A percentile compares a stretch with the other conserved stretches of the same genome.
Evolutionary conservation across 2,329 filamentous ascomycete species (phyloP).

Genomic region (Thelonectria blattea): DNA sequence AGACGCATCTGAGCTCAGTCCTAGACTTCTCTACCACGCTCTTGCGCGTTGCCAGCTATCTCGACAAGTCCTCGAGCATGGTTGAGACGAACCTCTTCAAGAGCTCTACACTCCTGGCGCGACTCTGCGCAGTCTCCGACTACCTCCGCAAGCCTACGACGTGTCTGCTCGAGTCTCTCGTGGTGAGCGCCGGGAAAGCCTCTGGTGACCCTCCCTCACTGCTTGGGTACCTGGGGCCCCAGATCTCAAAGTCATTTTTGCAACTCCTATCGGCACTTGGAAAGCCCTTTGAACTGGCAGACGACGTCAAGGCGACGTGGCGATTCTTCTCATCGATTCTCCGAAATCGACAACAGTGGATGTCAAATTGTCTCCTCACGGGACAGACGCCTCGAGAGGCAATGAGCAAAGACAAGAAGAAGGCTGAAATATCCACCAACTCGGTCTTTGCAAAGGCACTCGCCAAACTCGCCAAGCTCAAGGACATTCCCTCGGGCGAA

Average conservation of each 20-base stretch:
- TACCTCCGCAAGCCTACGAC: slow-evolving; percentile 70
- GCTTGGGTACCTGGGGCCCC: slow-evolving; percentile 85
- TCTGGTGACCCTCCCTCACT: slow-evolving; percentile 86
- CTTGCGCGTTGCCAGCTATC: slow-evolving; percentile 70
- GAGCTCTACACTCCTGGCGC: slow-evolving; percentile 75
- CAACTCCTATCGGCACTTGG: slow-evolving; percentile 78
- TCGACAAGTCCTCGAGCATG: slow-evolving; percentile 66
- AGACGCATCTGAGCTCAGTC: slow-evolving; percentile 67
- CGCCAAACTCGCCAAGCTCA: slow-evolving; percentile 70
- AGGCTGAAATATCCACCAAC: slow-evolving; percentile 55
- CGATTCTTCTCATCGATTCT: slow-evolving; percentile 85
- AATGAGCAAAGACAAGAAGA: slow-evolving; percentile 62
- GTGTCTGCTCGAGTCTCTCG: slow-evolving; percentile 73
- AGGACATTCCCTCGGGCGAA: slow-evolving; percentile 67
- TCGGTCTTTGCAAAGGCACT: slow-evolving; percentile 80
- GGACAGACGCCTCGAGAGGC: slow-evolving; percentile 83
- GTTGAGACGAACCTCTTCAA: slow-evolving; percentile 84
- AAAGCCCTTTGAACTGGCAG: slow-evolving; percentile 70
- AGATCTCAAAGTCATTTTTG: slow-evolving; percentile 84
- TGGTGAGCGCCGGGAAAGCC: slow-evolving; percentile 70
- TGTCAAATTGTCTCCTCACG: slow-evolving; percentile 90
- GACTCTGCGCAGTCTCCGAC: slow-evolving; percentile 75
- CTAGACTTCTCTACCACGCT: slow-evolving; percentile 72
- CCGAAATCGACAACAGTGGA: slow-evolving; percentile 91
- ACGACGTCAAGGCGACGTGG: slow-evolving; percentile 77